Base-by-base conservation (phyloP, 148 eudicot species). In the Amaranthus hypochondriacus region DNA sequence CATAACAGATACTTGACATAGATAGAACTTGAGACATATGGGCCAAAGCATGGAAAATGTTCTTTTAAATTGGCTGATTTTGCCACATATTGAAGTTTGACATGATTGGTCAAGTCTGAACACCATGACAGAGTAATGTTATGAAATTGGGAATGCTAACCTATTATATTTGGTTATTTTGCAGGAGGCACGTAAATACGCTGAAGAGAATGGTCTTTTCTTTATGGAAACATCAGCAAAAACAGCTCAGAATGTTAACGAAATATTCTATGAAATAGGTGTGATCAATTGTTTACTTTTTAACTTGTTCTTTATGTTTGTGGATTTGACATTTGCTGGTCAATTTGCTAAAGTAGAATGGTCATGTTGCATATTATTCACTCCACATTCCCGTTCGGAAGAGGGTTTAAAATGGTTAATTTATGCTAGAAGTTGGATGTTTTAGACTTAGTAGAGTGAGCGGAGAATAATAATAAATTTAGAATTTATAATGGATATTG, bases 171-270 rank as follows among this genome's bases (percentile, higher is more conserved):
- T 65, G 46, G 4, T 61, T 9, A 66, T 63, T 65, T 57, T 86
- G 76, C 88, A 94, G 98, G 98, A 94, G 81, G 97, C 97, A 48
- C 90, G 89, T 13, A 66, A 73, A 4, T 94, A 94, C 82, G 98
- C 98, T 1, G 96, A 91, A 59, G 98, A 91, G 68, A 94, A 91
- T 80, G 93, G 95, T 68, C 93, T 94, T 43, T 91, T 91, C 83
- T 91, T 91, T 78, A 76, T 88, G 89, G 98, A 94, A 81, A 86
- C 97, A 60, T 94, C 98, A 54, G 97, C 98, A 21, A 91, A 94
- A 84, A 91, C 93, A 72, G 96, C 98, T 80, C 84, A 78, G 57
- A 94, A 94, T 80, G 98, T 94, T 62, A 89, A 94, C 65, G 98
- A 94, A 43, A 72, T 88, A 60, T 94, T 94, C 78, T 72, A 84